Percentiles rank a stretch among this genome's conserved stretches.
Evolutionary conservation across 108 stramenopile genomes (phyloP).

Genomic region (Seminavis robusta): DNA sequence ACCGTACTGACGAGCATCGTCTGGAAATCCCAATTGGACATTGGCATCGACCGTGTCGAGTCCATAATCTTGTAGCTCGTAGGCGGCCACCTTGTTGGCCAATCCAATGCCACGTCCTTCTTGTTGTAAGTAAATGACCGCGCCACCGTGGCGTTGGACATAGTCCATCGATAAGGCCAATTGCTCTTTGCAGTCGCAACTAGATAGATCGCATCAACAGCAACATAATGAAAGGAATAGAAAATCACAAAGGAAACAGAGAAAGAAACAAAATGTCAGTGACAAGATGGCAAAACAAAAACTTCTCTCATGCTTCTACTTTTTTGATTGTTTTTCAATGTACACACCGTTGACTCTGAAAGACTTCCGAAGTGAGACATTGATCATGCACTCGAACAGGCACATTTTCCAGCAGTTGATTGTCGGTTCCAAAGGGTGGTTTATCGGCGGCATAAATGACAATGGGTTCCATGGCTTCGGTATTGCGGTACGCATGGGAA

Average conservation of each 20-base stretch:
- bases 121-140: conserved; percentile 79
- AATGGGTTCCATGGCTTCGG: conserved; percentile 51
- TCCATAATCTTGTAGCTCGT: conserved; percentile 85
- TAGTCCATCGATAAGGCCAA: conserved; percentile 72
- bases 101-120: conserved; percentile 94
- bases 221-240: neutral
- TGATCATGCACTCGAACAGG: conserved; percentile 89
- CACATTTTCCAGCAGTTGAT: conserved; percentile 25
- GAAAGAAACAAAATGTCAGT: conserved; percentile 8
- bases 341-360: conserved; percentile 64
- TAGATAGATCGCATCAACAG: too few relatives aligned
- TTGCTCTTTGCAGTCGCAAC: conserved; percentile 92
- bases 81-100: conserved; percentile 90
- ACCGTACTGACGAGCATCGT: conserved; percentile 71
- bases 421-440: conserved; percentile 37
- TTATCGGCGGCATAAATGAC: conserved; percentile 60
- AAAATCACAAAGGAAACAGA: neutral
- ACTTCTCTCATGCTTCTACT: neutral
- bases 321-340: neutral
- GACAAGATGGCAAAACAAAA: neutral
- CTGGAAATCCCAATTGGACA: conserved; percentile 80
- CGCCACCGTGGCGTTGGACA: conserved; percentile 62
- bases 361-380: conserved; percentile 88
- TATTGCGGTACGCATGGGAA: neutral
- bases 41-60: conserved; percentile 94